Conservation (phyloP, 1,284 basidiomycete species). For the Sanghuangporus sanghuang region DNA sequence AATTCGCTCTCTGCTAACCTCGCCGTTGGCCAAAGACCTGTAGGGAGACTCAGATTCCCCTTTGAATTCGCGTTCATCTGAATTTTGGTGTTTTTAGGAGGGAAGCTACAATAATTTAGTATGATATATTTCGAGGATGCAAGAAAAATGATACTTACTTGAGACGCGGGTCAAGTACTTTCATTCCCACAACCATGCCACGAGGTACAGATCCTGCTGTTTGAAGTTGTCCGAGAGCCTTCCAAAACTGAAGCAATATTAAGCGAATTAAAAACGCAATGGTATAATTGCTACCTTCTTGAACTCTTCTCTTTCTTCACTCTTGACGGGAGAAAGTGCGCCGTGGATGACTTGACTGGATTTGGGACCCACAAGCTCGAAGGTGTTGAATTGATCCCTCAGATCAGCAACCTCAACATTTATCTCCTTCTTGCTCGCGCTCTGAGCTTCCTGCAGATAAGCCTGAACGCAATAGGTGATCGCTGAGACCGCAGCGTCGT, state of each 20-base stretch:
- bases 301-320: constrained; percentile 53
- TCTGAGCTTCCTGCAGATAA: constrained; percentile 39
- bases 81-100: constrained; percentile 66
- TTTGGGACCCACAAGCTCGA: constrained; percentile 84
- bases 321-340: constrained; percentile 53
- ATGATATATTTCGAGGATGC: constrained; percentile 9
- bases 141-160: constrained; percentile 38
- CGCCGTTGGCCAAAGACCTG: constrained; percentile 49
- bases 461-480: constrained; percentile 48
- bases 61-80: constrained; percentile 20
- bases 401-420: constrained; percentile 65
- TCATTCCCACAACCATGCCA: constrained; percentile 73
- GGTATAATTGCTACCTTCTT: constrained; percentile 39
- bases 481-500: constrained; percentile 47
- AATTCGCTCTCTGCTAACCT: constrained; percentile 59
- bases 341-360: constrained; percentile 75
- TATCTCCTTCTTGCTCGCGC: constrained; percentile 26
- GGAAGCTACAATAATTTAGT: constrained; percentile 49
- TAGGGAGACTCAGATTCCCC: constrained; percentile 23
- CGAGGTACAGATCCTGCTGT: constrained; percentile 62
- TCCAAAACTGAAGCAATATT: constrained; percentile 58
- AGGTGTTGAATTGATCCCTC: constrained; percentile 65
- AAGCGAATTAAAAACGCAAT: neutral
- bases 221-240: constrained; percentile 52
- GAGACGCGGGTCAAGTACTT: constrained; percentile 75